Evolutionary conservation across 768 basidiomycete genomes (phyloP).

Genomic region (Collybia sp.): DNA sequence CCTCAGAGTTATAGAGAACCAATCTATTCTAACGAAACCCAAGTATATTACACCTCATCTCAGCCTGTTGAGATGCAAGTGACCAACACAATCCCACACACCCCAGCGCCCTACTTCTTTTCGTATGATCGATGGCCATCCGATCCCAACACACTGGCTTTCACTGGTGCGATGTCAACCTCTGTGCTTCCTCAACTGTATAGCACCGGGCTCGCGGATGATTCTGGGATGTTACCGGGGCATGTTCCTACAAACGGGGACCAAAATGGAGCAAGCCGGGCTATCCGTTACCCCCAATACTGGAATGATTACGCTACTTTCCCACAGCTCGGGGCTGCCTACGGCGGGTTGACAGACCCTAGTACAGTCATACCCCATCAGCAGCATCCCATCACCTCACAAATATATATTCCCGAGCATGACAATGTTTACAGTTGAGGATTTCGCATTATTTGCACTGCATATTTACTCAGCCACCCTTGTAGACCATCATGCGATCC

Average conservation of each 20-base stretch:
- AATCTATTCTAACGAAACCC: not conserved
- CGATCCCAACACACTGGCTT: slow-evolving; percentile 19
- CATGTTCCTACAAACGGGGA: slow-evolving; percentile 13
- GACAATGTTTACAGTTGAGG: slow-evolving; percentile 21
- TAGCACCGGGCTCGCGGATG: slow-evolving; percentile 63
- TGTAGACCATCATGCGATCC: too few relatives aligned
- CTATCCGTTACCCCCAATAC: slow-evolving; percentile 42
- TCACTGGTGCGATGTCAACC: slow-evolving; percentile 54
- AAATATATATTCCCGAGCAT: slow-evolving; percentile 19
- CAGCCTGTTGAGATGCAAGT: not conserved
- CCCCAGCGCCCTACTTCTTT: slow-evolving; percentile 17
- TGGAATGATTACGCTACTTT: slow-evolving; percentile 55
- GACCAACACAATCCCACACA: not conserved
- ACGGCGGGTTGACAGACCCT: slow-evolving; percentile 21
- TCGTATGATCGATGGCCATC: slow-evolving; percentile 45
- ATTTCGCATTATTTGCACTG: not conserved
- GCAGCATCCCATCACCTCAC: slow-evolving; percentile 12
- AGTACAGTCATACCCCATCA: slow-evolving; percentile 8
- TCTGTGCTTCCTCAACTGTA: slow-evolving; percentile 73
- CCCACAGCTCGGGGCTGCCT: slow-evolving; percentile 40
- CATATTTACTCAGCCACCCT: too few relatives aligned
- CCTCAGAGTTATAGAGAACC: slow-evolving; percentile 1
- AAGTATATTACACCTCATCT: not conserved
- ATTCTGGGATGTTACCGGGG: slow-evolving; percentile 24
- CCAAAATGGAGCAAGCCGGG: slow-evolving; percentile 9